These are phyloP conservation scores for Coemansia sp. DNA, from an alignment of 192 early-diverging fungal genomes.

Conservation along the genomic window DNA sequence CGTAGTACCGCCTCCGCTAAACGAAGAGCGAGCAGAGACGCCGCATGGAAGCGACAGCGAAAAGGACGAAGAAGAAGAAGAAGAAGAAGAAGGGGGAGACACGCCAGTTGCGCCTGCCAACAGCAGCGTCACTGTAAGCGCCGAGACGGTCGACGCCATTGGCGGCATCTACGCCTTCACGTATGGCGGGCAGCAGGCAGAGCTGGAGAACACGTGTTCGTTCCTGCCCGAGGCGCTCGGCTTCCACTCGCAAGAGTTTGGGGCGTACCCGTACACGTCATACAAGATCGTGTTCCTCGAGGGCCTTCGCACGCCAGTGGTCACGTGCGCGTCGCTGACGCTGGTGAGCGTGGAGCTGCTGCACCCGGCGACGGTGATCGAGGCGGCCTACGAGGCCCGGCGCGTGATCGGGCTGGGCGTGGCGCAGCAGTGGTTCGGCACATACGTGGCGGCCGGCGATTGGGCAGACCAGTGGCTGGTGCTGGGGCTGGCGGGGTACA, in stretches of 20 bases:
- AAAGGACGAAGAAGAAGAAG: background rate
- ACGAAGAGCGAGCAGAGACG: constrained; percentile 9
- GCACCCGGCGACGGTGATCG: constrained; percentile 76
- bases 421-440: constrained; percentile 95
- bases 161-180: constrained; percentile 77
- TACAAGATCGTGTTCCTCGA: constrained; percentile 92
- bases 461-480: constrained; percentile 93
- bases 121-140: constrained; percentile 20
- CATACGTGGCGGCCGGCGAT: constrained; percentile 70
- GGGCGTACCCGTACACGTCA: constrained; percentile 83
- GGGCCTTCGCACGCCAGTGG: constrained; percentile 67
- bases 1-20: background rate
- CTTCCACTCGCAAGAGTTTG: constrained; percentile 87
- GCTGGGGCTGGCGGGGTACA: constrained; percentile 77
- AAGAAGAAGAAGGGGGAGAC: background rate
- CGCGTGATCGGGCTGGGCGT: constrained; percentile 70
- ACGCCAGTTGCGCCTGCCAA: background rate
- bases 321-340: constrained; percentile 81
- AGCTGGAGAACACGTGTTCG: constrained; percentile 67
- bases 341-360: constrained; percentile 73
- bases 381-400: constrained; percentile 86
- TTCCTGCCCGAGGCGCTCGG: constrained; percentile 69
- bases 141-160: constrained; percentile 41
- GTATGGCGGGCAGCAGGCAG: constrained; percentile 62
- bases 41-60: constrained; percentile 8